A percentile compares a stretch with the other conserved stretches of the same genome.
These are phyloP conservation scores for Neoarthrinium moseri DNA, from an alignment of 2,329 filamentous ascomycete species.

Conservation along the genomic window DNA sequence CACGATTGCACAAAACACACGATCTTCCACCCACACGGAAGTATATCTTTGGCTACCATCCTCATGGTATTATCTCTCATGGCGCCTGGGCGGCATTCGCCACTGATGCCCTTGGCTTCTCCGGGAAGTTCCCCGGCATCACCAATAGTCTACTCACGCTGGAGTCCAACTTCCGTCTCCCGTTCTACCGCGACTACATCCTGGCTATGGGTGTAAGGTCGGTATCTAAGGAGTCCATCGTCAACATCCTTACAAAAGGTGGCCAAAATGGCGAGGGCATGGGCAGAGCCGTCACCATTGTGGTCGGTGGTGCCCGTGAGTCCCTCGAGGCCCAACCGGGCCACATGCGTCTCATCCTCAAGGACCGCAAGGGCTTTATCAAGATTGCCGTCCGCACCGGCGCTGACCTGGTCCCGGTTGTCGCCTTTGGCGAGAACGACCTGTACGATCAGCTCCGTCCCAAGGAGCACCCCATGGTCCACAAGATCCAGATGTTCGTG, in stretches of 20 bases:
- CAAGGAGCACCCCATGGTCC: slow-evolving; percentile 73
- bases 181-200: slow-evolving; percentile 93
- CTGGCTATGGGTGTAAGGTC: slow-evolving; percentile 83
- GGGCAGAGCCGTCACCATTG: slow-evolving; percentile 95
- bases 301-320: slow-evolving; percentile 88
- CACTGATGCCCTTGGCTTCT: slow-evolving; percentile 86
- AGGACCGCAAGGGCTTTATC: slow-evolving; percentile 85
- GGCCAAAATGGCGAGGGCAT: slow-evolving; percentile 77
- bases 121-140: slow-evolving; percentile 87
- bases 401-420: slow-evolving; percentile 89
- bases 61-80: slow-evolving; percentile 95
- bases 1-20: slow-evolving; percentile 80
- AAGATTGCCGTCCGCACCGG: slow-evolving; percentile 89
- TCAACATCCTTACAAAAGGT: slow-evolving; percentile 80
- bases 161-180: slow-evolving; percentile 93
- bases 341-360: slow-evolving; percentile 73
- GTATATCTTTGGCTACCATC: slow-evolving; percentile 97
- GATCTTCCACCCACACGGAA: slow-evolving; percentile 78
- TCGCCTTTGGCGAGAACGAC: slow-evolving; percentile 94
- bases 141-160: slow-evolving; percentile 91
- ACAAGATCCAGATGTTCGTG: slow-evolving; percentile 77
- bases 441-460: slow-evolving; percentile 88
- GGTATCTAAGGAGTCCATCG: slow-evolving; percentile 88
- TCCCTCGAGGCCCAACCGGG: slow-evolving; percentile 85
- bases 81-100: slow-evolving; percentile 92